Percentiles rank a stretch among this genome's conserved stretches.
phyloP scores from a whole-genome alignment of 2,329 filamentous ascomycete species.

The Metarhizium humberi region DNA sequence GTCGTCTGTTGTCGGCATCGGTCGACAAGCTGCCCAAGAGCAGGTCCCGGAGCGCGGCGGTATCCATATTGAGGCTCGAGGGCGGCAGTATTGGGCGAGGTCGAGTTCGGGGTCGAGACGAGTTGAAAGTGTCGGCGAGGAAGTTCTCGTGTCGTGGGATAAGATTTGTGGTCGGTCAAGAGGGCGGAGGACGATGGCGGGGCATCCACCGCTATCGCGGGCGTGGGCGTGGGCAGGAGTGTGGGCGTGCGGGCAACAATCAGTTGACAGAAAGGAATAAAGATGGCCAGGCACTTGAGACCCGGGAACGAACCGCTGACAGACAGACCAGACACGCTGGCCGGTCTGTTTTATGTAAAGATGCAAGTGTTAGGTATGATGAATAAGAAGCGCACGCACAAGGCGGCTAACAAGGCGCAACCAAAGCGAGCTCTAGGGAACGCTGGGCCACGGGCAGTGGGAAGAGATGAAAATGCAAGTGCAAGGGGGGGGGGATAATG shows the following conservation, averaged over 20 bases:
- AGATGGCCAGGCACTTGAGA: too few species aligned
- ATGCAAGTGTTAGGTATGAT: background rate
- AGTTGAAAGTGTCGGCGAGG: background rate
- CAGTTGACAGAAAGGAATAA: too few species aligned
- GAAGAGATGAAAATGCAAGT: too few species aligned
- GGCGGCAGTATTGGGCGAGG: slow-evolving; percentile 1
- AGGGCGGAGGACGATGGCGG: slow-evolving; percentile 4
- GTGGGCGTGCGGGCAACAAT: background rate
- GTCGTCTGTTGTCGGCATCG: slow-evolving; percentile 64
- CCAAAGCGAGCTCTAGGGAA: background rate
- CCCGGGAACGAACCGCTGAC: too few species aligned
- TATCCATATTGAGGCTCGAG: slow-evolving; percentile 50
- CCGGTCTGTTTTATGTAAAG: too few species aligned
- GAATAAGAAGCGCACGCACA: background rate
- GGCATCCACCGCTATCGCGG: slow-evolving; percentile 4
- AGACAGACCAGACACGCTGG: too few species aligned
- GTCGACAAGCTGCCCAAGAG: slow-evolving; percentile 67
- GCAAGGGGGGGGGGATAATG: too few species aligned
- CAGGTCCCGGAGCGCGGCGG: slow-evolving; percentile 63
- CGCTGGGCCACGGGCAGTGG: too few species aligned
- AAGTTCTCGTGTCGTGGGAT: background rate
- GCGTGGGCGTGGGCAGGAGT: background rate
- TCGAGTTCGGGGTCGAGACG: background rate
- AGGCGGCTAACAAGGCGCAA: background rate
- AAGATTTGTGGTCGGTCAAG: slow-evolving; percentile 2